These are phyloP conservation scores for Pueraria montana DNA, from an alignment of 306 rosid genomes.

Conservation along the genomic window DNA sequence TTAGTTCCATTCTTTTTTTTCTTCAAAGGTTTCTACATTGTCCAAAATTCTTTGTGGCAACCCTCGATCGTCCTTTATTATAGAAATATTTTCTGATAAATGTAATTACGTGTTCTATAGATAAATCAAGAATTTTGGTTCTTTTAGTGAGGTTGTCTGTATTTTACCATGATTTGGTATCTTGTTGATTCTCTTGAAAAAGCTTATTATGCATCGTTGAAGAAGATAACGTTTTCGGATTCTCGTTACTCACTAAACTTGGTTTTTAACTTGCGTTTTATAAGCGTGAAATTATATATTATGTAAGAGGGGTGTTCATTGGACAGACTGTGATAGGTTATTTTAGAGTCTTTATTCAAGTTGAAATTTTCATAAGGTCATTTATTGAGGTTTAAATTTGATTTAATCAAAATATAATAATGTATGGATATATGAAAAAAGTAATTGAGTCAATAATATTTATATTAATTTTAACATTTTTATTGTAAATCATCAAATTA, in stretches of 20 bases:
- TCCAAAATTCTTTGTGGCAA: slow-evolving; percentile 47
- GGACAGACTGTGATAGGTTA: not conserved
- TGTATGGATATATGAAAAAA: too few relatives aligned
- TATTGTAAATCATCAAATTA: too few relatives aligned
- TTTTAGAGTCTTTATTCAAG: not conserved
- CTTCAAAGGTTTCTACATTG: slow-evolving; percentile 46
- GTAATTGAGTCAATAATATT: too few relatives aligned
- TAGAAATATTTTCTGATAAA: slow-evolving; percentile 44
- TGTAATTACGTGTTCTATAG: slow-evolving; percentile 51
- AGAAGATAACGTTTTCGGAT: not conserved
- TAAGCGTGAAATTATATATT: not conserved
- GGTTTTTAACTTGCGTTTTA: not conserved
- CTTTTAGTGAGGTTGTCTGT: slow-evolving; percentile 15
- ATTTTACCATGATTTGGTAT: slow-evolving; percentile 21
- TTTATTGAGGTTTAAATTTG: too few relatives aligned
- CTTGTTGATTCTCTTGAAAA: not conserved
- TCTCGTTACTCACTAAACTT: not conserved
- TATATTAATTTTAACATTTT: too few relatives aligned
- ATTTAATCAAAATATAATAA: too few relatives aligned
- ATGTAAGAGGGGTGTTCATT: not conserved
- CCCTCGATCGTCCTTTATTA: slow-evolving; percentile 37
- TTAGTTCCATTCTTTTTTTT: slow-evolving; percentile 45
- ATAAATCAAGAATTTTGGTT: slow-evolving; percentile 46
- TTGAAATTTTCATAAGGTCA: too few relatives aligned
- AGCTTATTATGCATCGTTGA: not conserved